Percentiles rank a stretch among this genome's conserved stretches.
These are phyloP conservation scores for Hymenoscyphus infarciens DNA, from an alignment of 2,329 filamentous ascomycete species.

Conservation along the genomic window DNA sequence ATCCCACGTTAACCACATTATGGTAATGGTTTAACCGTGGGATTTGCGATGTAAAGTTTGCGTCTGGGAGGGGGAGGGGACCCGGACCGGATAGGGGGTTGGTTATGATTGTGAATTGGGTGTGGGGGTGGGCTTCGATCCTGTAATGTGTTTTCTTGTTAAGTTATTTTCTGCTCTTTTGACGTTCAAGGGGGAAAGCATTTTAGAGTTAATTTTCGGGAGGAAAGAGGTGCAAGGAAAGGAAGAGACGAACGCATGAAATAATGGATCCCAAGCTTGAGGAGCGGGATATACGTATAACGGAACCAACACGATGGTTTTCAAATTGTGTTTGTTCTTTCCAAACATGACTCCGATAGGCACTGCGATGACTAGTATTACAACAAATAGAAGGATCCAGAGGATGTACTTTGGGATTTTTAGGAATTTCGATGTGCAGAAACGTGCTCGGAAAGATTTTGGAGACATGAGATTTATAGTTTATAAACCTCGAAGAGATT, in stretches of 20 bases:
- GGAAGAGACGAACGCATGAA: constrained; percentile 15
- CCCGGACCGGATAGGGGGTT: constrained; percentile 36
- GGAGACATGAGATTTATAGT: not conserved
- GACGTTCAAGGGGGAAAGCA: constrained; percentile 8
- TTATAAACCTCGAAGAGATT: too few relatives aligned
- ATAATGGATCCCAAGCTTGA: constrained; percentile 17
- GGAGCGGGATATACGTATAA: not conserved
- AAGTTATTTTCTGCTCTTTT: too few relatives aligned
- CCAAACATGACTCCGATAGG: constrained; percentile 16
- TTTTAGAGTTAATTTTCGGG: constrained; percentile 1
- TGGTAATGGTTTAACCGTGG: constrained; percentile 36
- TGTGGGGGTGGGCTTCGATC: constrained; percentile 21
- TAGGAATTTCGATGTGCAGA: constrained; percentile 4
- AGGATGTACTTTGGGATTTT: constrained; percentile 4
- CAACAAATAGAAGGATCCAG: constrained; percentile 3
- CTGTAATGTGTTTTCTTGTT: constrained; percentile 8
- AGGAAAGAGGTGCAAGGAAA: not conserved
- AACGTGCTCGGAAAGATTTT: not conserved
- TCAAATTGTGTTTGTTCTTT: not conserved
- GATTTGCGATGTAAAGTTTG: constrained; percentile 33
- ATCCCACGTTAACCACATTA: constrained; percentile 40
- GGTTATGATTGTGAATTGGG: constrained; percentile 29
- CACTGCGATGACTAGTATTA: constrained; percentile 14
- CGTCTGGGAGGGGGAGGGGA: constrained; percentile 31
- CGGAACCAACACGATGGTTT: constrained; percentile 5